Percentiles rank a stretch among this genome's conserved stretches.
These are phyloP conservation scores for Mycena leptocephala DNA, from an alignment of 768 basidiomycete species.

Conservation along the genomic window DNA sequence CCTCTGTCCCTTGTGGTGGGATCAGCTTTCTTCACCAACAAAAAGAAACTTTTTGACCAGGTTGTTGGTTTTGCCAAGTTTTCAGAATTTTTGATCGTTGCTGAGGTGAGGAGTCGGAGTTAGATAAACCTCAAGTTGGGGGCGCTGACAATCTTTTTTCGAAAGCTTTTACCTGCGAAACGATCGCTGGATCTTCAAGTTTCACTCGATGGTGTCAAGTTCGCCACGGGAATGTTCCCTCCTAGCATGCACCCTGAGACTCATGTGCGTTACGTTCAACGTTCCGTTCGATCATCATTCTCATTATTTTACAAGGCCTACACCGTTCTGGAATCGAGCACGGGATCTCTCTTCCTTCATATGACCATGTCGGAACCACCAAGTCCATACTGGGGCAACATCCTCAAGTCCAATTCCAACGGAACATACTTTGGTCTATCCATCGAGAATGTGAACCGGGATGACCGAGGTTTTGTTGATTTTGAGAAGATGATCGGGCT, in stretches of 20 bases:
- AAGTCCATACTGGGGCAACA: slow-evolving; percentile 88
- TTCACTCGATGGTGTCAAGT: slow-evolving; percentile 90
- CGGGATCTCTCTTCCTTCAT: slow-evolving; percentile 94
- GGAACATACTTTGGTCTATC: slow-evolving; percentile 97
- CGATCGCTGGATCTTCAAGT: slow-evolving; percentile 89
- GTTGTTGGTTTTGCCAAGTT: slow-evolving; percentile 98
- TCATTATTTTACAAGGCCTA: slow-evolving; percentile 73
- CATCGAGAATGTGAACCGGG: slow-evolving; percentile 92
- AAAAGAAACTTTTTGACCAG: slow-evolving; percentile 85
- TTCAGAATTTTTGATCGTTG: slow-evolving; percentile 96
- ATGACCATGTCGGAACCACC: slow-evolving; percentile 91
- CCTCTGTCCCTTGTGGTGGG: slow-evolving; percentile 89
- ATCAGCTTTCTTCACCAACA: slow-evolving; percentile 77
- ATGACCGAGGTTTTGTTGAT: slow-evolving; percentile 90
- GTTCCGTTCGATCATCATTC: not conserved
- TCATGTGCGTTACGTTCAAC: slow-evolving; percentile 72
- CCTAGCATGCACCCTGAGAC: slow-evolving; percentile 92
- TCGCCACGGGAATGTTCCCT: slow-evolving; percentile 92
- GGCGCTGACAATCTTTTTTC: not conserved
- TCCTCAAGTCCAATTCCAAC: slow-evolving; percentile 97
- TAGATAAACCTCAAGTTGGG: not conserved
- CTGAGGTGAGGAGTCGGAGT: slow-evolving; percentile 76
- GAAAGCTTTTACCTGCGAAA: slow-evolving; percentile 67
- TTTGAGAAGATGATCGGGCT: slow-evolving; percentile 98
- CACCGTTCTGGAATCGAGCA: slow-evolving; percentile 95